These are phyloP conservation scores for Russula sp. DNA, from an alignment of 768 basidiomycete species.

Conservation along the genomic window DNA sequence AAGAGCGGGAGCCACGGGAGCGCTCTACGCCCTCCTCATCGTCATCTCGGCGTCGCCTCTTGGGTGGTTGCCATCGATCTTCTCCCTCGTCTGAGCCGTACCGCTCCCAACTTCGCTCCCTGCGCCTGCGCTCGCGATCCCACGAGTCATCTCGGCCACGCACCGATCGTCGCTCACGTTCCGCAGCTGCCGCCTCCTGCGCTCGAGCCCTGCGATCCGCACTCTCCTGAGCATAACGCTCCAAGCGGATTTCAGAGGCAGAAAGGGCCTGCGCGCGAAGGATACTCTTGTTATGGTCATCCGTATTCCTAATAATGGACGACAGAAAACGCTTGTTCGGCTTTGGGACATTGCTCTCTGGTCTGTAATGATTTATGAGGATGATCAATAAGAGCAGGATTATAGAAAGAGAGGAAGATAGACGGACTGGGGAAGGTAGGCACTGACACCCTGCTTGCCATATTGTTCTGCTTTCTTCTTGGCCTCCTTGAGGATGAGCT, in stretches of 20 bases:
- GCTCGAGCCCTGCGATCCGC: slow-evolving; percentile 62
- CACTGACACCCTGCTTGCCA: slow-evolving; percentile 69
- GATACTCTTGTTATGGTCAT: slow-evolving; percentile 91
- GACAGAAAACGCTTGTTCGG: slow-evolving; percentile 80
- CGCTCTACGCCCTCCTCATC: slow-evolving; percentile 38
- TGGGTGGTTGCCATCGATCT: slow-evolving; percentile 35
- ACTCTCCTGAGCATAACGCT: slow-evolving; percentile 63
- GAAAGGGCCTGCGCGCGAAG: slow-evolving; percentile 68
- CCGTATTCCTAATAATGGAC: slow-evolving; percentile 88
- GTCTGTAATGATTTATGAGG: slow-evolving; percentile 38
- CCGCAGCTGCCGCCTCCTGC: slow-evolving; percentile 71
- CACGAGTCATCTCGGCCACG: slow-evolving; percentile 40
- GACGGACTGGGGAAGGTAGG: slow-evolving; percentile 64
- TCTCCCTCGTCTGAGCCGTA: slow-evolving; percentile 42
- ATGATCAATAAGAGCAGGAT: background rate
- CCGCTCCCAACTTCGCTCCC: slow-evolving; percentile 51
- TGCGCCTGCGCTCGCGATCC: slow-evolving; percentile 51
- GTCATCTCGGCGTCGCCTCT: slow-evolving; percentile 42
- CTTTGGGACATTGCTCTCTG: slow-evolving; percentile 70
- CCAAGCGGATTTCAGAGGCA: slow-evolving; percentile 67
- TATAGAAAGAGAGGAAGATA: background rate
- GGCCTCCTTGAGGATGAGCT: slow-evolving; percentile 90
- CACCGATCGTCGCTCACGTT: slow-evolving; percentile 47
- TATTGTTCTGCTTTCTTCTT: slow-evolving; percentile 87
- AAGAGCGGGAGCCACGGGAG: slow-evolving; percentile 38